A percentile compares a stretch with the other conserved stretches of the same genome.
These are phyloP conservation scores for Termitomyces sp. DNA, from an alignment of 768 basidiomycete species.

Conservation along the genomic window DNA sequence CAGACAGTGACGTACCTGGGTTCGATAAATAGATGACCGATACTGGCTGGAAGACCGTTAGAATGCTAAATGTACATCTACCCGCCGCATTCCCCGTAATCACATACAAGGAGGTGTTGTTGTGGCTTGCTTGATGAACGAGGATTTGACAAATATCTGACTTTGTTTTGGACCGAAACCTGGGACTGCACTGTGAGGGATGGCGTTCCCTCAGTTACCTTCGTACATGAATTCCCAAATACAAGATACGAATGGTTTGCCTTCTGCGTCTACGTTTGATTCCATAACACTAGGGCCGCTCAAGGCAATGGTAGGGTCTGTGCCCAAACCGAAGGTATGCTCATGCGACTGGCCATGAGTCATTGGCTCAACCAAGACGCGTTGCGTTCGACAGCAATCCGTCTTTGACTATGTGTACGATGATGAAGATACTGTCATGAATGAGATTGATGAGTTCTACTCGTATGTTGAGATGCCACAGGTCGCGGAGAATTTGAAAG, in stretches of 20 bases:
- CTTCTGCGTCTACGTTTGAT: slow-evolving; percentile 40
- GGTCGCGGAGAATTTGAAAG: slow-evolving; percentile 79
- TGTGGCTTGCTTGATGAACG: neutral
- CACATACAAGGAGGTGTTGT: neutral
- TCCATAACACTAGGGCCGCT: slow-evolving; percentile 81
- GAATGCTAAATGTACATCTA: neutral
- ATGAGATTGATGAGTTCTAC: slow-evolving; percentile 97
- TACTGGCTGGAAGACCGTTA: neutral
- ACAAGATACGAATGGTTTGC: slow-evolving; percentile 18
- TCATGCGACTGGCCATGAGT: slow-evolving; percentile 2
- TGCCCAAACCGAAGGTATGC: slow-evolving; percentile 70
- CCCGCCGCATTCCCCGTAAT: neutral
- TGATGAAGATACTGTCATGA: slow-evolving; percentile 93
- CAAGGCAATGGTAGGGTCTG: slow-evolving; percentile 62
- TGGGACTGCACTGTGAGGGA: neutral
- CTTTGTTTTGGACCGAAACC: neutral
- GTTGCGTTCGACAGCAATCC: slow-evolving; percentile 52
- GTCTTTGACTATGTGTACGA: slow-evolving; percentile 92
- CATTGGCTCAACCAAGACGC: slow-evolving; percentile 3
- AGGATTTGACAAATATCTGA: neutral
- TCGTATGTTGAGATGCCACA: slow-evolving; percentile 94
- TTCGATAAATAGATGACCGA: neutral
- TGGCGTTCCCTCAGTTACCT: slow-evolving; percentile 23
- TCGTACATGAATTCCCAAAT: slow-evolving; percentile 22
- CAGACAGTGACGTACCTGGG: neutral